Evolutionary conservation across 176 grass and related monocot genomes (phyloP).

Genomic region (Oryza officinalis): DNA sequence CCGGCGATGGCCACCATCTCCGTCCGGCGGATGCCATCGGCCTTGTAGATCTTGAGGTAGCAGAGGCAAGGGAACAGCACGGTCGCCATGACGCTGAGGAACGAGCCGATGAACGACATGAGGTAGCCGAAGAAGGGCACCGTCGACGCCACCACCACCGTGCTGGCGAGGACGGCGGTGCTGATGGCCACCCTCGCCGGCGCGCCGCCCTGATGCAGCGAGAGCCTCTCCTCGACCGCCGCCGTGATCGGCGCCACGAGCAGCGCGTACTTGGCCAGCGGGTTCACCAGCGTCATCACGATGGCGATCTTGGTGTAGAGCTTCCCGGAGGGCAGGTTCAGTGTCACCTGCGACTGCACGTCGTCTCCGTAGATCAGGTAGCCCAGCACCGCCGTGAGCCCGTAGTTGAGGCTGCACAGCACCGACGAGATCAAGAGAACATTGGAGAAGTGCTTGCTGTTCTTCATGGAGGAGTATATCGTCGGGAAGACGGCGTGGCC

Average conservation of each 20-base stretch:
- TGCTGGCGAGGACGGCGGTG: slow-evolving; percentile 48
- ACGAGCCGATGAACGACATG: slow-evolving; percentile 52
- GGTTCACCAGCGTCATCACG: slow-evolving; percentile 50
- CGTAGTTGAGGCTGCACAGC: slow-evolving; percentile 45
- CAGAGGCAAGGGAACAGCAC: slow-evolving; percentile 53
- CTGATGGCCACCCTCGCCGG: slow-evolving; percentile 33
- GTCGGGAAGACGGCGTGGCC: too few species aligned
- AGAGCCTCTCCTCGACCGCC: slow-evolving; percentile 36
- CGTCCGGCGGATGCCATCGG: background rate
- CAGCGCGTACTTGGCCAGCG: slow-evolving; percentile 47
- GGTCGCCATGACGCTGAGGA: slow-evolving; percentile 51
- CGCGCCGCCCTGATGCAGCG: background rate
- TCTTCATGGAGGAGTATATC: too few species aligned
- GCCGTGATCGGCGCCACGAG: slow-evolving; percentile 19
- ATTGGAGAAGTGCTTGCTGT: too few species aligned
- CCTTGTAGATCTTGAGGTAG: slow-evolving; percentile 57
- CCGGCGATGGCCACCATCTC: slow-evolving; percentile 38
- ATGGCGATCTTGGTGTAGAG: slow-evolving; percentile 51
- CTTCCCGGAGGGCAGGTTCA: slow-evolving; percentile 38
- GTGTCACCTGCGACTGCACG: slow-evolving; percentile 39
- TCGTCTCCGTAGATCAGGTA: slow-evolving; percentile 55
- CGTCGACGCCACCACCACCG: slow-evolving; percentile 42
- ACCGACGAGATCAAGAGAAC: slow-evolving; percentile 17
- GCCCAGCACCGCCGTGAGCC: slow-evolving; percentile 37
- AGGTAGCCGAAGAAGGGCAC: slow-evolving; percentile 55